Base-by-base conservation (phyloP, 495 filamentous ascomycete genomes). In the Geopyxis carbonaria region DNA sequence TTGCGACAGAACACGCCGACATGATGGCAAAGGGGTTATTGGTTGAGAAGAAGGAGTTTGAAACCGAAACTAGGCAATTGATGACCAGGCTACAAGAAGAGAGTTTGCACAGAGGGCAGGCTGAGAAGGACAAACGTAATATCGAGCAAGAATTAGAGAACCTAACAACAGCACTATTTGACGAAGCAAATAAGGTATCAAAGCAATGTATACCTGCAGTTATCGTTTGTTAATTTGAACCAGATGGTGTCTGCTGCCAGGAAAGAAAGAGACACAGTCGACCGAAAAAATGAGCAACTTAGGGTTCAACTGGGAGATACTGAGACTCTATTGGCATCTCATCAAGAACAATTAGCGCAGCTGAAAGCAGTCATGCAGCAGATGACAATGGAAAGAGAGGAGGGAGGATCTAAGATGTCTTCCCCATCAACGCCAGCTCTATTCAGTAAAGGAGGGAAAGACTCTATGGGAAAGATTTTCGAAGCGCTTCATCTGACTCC, bases 271-370 rank as follows among this genome's bases (percentile, higher is more conserved):
- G 83, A 91, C 49, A 65, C 65, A 24, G 69, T 82, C 25, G 75
- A 81, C 46, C 71, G 76, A 40, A 78, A 75, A 52, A 87, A 80
- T 43, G 77, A 84, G 41, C 81, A 86, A 57, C 63, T 92, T 16
- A 73, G 73, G 46, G 65, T 70, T 14, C 79, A 89, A 57, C 61
- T 91, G 32, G 73, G 71, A 45, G 83, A 95, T 55, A 83, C 78
- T 2, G 89, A 95, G 59, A 60, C 66, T n/a, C 69, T 97, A 20
- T 68, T 95, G 28, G 70, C 72, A 28, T 89, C 80, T 5, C 85
- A 93, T 42, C 87, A 93, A 54, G 84, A 95, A 53, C 89, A 97
- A 58, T 68, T 97, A 7, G 69, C 76, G 5, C 80, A 95, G 58
- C 67, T 97, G 28, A 95, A 95, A 57, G 65, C 68, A 5, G 82